Percentiles rank a stretch among this genome's conserved stretches.
Conservation (phyloP, 176 grass and related monocot species). For the Poa pratensis region DNA sequence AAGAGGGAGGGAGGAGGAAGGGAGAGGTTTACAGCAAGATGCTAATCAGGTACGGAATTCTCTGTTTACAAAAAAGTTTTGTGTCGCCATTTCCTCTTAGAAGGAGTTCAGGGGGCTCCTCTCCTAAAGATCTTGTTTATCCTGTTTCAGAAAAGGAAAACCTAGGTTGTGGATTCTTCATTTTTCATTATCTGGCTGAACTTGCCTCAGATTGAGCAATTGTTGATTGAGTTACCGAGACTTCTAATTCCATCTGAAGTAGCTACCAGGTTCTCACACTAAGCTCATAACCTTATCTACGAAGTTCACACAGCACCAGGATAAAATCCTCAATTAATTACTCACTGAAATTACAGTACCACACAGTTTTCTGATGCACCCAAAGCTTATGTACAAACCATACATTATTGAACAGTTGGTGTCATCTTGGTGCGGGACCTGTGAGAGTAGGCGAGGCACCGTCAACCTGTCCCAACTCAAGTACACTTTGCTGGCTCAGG, state of each 20-base stretch:
- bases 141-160: no score
- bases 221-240: not conserved
- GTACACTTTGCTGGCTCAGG: not conserved
- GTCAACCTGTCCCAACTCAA: constrained; percentile 7
- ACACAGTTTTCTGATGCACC: not conserved
- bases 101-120: no score
- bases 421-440: constrained; percentile 11
- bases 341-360: not conserved
- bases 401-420: not conserved
- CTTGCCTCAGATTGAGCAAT: not conserved
- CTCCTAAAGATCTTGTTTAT: no score
- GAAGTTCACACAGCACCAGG: not conserved
- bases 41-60: not conserved
- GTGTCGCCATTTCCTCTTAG: no score
- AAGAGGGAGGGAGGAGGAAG: no score
- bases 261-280: not conserved
- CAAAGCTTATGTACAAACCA: not conserved
- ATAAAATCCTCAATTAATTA: not conserved
- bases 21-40: no score
- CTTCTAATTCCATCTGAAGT: not conserved
- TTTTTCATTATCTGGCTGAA: not conserved
- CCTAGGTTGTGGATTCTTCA: no score
- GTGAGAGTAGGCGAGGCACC: not conserved
- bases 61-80: not conserved
- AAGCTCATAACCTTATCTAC: not conserved